phyloP scores from a whole-genome alignment of 2,329 filamentous ascomycete species.

The Phyllosticta capitalensis region DNA sequence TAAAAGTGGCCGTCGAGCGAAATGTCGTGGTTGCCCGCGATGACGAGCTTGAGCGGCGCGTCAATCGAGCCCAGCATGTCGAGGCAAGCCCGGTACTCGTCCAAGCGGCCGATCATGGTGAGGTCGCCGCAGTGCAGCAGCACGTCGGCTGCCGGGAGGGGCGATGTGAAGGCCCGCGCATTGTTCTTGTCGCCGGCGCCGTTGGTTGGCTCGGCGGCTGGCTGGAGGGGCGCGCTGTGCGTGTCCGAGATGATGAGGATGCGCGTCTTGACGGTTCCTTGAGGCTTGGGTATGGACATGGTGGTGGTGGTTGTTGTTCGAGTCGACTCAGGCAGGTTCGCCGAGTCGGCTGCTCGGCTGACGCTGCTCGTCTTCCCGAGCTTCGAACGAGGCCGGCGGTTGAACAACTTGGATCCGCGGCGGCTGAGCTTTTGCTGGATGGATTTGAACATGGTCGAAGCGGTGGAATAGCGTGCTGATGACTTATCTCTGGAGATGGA shows the following conservation, averaged over 20 bases:
- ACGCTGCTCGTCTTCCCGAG: background rate
- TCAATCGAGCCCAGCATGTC: slow-evolving; percentile 39
- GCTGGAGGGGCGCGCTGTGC: slow-evolving; percentile 19
- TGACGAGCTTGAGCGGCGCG: slow-evolving; percentile 51
- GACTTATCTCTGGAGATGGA: background rate
- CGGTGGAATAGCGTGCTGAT: background rate
- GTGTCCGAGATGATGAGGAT: slow-evolving; percentile 39
- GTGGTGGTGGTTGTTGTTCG: background rate
- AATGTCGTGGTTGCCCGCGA: slow-evolving; percentile 55
- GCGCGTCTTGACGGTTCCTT: slow-evolving; percentile 26
- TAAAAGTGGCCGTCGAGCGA: slow-evolving; percentile 46
- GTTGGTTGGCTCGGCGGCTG: background rate
- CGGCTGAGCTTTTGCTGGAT: background rate
- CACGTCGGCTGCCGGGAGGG: slow-evolving; percentile 43
- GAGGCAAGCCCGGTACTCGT: slow-evolving; percentile 40
- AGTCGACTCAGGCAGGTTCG: background rate
- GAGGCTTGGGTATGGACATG: background rate
- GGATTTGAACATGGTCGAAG: background rate
- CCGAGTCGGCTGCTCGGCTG: background rate
- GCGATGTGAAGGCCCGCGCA: slow-evolving; percentile 20
- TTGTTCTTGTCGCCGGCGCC: background rate
- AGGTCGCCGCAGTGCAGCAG: slow-evolving; percentile 52
- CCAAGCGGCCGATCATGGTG: slow-evolving; percentile 40
- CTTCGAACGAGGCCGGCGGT: background rate
- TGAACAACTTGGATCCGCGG: background rate